phyloP scores from a whole-genome alignment of 2,329 filamentous ascomycete species.

The Trichoderma koningii region DNA sequence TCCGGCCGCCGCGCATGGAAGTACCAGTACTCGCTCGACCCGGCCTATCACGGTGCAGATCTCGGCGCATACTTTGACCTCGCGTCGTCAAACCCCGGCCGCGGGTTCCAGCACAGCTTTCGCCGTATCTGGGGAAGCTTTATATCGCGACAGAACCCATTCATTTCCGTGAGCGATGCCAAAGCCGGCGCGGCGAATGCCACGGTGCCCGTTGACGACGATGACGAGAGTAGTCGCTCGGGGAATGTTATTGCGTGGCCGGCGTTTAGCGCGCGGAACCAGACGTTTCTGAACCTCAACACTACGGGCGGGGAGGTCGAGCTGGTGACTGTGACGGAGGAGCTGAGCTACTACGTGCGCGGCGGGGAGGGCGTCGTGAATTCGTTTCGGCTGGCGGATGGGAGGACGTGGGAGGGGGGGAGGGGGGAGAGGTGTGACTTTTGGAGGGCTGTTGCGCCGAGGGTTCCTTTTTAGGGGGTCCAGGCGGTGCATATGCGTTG shows the following conservation, averaged over 20 bases:
- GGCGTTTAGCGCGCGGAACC: constrained; percentile 37
- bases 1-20: constrained; percentile 43
- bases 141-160: constrained; percentile 45
- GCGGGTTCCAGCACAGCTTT: constrained; percentile 42
- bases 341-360: constrained; percentile 32
- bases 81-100: constrained; percentile 30
- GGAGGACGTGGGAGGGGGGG: constrained; percentile 50
- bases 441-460: constrained; percentile 39
- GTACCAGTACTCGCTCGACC: constrained; percentile 52
- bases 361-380: constrained; percentile 39
- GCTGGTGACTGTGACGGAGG: constrained; percentile 32
- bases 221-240: constrained; percentile 28
- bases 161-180: constrained; percentile 36
- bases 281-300: constrained; percentile 49
- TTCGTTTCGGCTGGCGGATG: constrained; percentile 46
- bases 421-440: constrained; percentile 50
- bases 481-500: background rate
- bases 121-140: constrained; percentile 52
- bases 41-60: constrained; percentile 45
- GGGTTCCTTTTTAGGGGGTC: constrained; percentile 13
- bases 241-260: constrained; percentile 38
- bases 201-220: constrained; percentile 37
- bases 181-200: constrained; percentile 36
- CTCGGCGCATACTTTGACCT: constrained; percentile 40
- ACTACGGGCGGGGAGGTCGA: constrained; percentile 45